Conservation (phyloP, 176 grass and related monocot species). For the Aegilops bicornis region DNA sequence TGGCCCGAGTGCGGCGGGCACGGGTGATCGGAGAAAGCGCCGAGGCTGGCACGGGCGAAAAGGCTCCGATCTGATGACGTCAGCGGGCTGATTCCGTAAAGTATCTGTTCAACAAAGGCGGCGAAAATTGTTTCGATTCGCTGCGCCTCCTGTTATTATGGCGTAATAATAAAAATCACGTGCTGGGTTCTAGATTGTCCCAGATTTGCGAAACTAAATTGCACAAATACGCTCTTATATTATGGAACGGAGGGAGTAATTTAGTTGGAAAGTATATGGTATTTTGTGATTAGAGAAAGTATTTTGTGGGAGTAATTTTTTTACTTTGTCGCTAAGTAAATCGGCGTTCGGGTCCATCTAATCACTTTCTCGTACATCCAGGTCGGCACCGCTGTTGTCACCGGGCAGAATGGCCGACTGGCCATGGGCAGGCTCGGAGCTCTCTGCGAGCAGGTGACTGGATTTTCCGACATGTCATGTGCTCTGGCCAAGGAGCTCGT, state of each 20-base stretch:
- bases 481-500: slow-evolving; percentile 1
- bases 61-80: neutral
- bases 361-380: slow-evolving; percentile 4
- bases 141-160: too few species aligned
- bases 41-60: neutral
- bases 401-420: slow-evolving; percentile 78
- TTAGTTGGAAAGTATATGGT: too few species aligned
- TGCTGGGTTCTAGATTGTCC: neutral
- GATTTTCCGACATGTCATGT: neutral
- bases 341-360: slow-evolving; percentile 3
- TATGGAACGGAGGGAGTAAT: too few species aligned
- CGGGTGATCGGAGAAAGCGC: neutral
- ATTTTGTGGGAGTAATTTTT: too few species aligned
- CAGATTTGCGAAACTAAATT: too few species aligned
- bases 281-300: too few species aligned
- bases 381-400: slow-evolving; percentile 96
- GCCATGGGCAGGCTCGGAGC: slow-evolving; percentile 83
- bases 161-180: neutral
- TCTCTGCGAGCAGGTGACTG: slow-evolving; percentile 81
- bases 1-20: neutral
- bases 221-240: too few species aligned
- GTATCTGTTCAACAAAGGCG: neutral
- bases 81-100: neutral
- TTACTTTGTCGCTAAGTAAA: neutral
- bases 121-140: neutral